Evolutionary conservation across 1,284 basidiomycete species (phyloP).

Genomic region (Tilletia indica): DNA sequence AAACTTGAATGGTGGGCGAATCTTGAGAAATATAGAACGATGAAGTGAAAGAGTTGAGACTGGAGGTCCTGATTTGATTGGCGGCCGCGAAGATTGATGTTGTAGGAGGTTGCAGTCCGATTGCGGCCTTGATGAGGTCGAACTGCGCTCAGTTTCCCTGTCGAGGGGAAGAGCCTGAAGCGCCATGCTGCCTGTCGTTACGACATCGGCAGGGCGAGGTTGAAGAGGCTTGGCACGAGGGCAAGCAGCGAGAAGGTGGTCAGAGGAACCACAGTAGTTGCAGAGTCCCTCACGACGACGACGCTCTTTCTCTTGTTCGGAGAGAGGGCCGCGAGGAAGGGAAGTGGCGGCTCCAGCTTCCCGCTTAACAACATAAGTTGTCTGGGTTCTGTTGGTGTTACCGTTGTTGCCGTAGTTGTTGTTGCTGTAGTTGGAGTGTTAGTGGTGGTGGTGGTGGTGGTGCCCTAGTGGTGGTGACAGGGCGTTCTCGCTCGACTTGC

Average conservation of each 20-base stretch:
- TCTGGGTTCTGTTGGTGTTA: neutral
- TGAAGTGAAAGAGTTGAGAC: neutral
- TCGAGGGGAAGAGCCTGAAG: neutral
- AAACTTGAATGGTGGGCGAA: neutral
- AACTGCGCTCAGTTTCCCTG: constrained; percentile 13
- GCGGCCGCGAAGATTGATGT: neutral
- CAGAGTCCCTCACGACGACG: neutral
- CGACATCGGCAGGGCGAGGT: neutral
- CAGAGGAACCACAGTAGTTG: neutral
- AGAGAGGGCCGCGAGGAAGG: neutral
- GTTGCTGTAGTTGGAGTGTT: neutral
- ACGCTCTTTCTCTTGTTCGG: neutral
- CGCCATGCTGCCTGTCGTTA: neutral
- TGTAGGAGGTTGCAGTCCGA: neutral
- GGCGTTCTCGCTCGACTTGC: neutral
- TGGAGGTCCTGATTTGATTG: neutral
- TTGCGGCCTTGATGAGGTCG: neutral
- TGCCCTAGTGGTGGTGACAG: too few relatives aligned
- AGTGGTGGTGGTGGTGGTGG: too few relatives aligned
- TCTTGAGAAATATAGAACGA: neutral
- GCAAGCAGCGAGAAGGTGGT: neutral
- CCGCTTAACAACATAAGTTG: neutral
- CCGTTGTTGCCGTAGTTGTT: neutral
- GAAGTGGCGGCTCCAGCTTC: neutral
- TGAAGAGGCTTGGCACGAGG: neutral